Conservation (phyloP, 2,329 filamentous ascomycete genomes). For the Ascochyta rabiei region DNA sequence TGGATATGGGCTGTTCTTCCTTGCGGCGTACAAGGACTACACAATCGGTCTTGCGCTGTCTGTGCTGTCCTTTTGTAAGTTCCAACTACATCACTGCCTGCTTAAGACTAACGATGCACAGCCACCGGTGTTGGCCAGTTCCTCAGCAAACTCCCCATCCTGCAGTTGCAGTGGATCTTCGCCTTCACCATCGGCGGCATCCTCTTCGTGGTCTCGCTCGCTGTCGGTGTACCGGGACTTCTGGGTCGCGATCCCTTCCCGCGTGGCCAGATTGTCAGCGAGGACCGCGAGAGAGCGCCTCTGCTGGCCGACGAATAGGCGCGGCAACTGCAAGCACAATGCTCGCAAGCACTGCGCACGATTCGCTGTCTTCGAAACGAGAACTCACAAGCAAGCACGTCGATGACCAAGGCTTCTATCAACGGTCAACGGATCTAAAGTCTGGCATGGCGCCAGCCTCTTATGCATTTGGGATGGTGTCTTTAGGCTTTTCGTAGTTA, state of each 20-base stretch:
- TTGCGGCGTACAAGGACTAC: slow-evolving; percentile 73
- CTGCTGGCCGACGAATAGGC: slow-evolving; percentile 52
- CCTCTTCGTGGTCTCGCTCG: slow-evolving; percentile 71
- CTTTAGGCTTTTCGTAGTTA: background rate
- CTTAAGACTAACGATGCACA: slow-evolving; percentile 28
- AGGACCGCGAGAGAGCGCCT: slow-evolving; percentile 61
- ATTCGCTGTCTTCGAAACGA: background rate
- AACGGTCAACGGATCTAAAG: too few species aligned
- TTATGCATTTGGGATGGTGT: background rate
- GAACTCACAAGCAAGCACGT: too few species aligned
- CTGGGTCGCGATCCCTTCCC: slow-evolving; percentile 64
- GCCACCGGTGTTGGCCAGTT: slow-evolving; percentile 79
- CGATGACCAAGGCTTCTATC: too few species aligned
- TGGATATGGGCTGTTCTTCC: slow-evolving; percentile 77
- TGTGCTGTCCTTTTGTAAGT: slow-evolving; percentile 70
- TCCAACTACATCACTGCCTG: background rate
- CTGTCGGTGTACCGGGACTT: slow-evolving; percentile 67
- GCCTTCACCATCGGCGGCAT: slow-evolving; percentile 81
- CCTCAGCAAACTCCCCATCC: slow-evolving; percentile 69
- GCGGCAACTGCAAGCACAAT: background rate
- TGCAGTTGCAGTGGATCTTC: slow-evolving; percentile 92
- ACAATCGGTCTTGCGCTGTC: slow-evolving; percentile 81
- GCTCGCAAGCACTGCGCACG: background rate
- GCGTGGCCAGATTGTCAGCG: slow-evolving; percentile 51
- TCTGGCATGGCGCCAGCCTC: too few species aligned